phyloP scores from a whole-genome alignment of 2,329 filamentous ascomycete genomes.

The Hypoxylon sp. region DNA sequence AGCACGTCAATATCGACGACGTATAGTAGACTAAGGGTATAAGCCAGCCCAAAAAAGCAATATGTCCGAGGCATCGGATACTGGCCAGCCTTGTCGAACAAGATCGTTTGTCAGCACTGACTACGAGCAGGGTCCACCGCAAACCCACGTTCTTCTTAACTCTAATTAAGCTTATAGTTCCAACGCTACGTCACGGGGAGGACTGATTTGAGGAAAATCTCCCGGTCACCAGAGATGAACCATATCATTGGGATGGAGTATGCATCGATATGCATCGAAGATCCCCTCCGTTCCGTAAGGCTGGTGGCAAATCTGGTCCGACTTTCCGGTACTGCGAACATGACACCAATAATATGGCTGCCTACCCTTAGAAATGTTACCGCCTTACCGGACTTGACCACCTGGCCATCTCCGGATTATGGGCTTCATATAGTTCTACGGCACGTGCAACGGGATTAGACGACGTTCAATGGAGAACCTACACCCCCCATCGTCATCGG shows the following conservation, averaged over 20 bases:
- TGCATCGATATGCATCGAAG: conserved; percentile 25
- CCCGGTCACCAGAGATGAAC: conserved; percentile 21
- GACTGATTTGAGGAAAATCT: conserved; percentile 12
- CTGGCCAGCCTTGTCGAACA: conserved; percentile 1
- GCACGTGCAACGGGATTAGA: conserved; percentile 2
- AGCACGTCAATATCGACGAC: neutral
- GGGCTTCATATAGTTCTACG: neutral
- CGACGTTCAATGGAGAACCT: neutral
- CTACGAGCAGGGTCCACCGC: neutral
- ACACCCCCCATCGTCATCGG: conserved; percentile 9
- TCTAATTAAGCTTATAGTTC: conserved; percentile 8
- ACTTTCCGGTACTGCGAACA: conserved; percentile 12
- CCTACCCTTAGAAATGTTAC: neutral
- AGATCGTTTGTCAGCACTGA: neutral
- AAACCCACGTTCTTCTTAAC: neutral
- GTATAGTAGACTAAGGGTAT: neutral
- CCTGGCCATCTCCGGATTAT: conserved; percentile 5
- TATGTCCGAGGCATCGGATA: conserved; percentile 3
- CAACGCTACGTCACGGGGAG: conserved; percentile 3
- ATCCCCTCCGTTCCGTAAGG: conserved; percentile 17
- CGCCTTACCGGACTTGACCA: neutral
- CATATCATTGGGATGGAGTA: conserved; percentile 20
- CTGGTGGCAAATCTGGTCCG: conserved; percentile 22
- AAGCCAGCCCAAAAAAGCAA: neutral
- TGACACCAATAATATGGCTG: conserved; percentile 10